phyloP scores from a whole-genome alignment of 1,284 basidiomycete genomes.

The Austroboletus novae-zelandiae region DNA sequence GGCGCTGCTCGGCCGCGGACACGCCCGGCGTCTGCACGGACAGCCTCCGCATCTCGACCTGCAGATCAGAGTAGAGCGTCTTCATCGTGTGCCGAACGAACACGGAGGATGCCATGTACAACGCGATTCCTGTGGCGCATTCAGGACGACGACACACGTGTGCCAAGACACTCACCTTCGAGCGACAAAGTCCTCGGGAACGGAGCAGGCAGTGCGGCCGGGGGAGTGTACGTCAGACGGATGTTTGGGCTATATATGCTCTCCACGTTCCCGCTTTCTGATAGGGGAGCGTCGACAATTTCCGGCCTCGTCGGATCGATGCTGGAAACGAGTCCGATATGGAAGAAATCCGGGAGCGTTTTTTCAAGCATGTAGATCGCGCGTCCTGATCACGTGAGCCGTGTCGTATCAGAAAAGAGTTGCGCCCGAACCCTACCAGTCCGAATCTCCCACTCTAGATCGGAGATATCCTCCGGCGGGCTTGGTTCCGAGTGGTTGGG shows the following conservation, averaged over 20 bases:
- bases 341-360: constrained; percentile 73
- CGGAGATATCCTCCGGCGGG: constrained; percentile 25
- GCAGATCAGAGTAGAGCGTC: constrained; percentile 66
- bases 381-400: constrained; percentile 47
- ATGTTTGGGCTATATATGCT: constrained; percentile 57
- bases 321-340: constrained; percentile 58
- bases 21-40: constrained; percentile 31
- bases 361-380: constrained; percentile 65
- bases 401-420: constrained; percentile 25
- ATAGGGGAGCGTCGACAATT: constrained; percentile 16
- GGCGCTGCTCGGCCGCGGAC: neutral
- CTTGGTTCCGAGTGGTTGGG: constrained; percentile 16
- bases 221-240: constrained; percentile 62
- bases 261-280: constrained; percentile 35
- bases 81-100: constrained; percentile 72
- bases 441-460: constrained; percentile 64
- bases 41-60: constrained; percentile 52
- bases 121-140: constrained; percentile 50
- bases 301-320: constrained; percentile 41
- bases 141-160: neutral
- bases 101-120: constrained; percentile 68
- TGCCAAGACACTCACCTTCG: constrained; percentile 52
- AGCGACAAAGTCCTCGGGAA: constrained; percentile 65
- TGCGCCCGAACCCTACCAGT: constrained; percentile 45
- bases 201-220: constrained; percentile 59